Evolutionary conservation across 108 stramenopile genomes (phyloP), one percentile per base, ranked within the genome.

Genomic region (Epipyxis sp.): DNA sequence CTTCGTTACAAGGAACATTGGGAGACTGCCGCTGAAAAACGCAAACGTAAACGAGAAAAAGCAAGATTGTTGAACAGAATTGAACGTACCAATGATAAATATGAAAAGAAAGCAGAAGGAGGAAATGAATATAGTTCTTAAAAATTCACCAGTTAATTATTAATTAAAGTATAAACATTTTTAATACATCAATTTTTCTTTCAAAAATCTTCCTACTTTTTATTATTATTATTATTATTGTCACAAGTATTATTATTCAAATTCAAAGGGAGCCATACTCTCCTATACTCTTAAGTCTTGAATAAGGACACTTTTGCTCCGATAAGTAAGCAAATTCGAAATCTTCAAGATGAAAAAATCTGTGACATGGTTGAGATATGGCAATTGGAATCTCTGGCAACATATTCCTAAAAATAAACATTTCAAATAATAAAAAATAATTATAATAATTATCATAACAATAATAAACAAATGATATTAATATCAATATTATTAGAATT

Each of bases 271-370:
- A 65, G 10, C 61, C 61, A 65, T 65, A 65, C 34, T 65, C 61
- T 29, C 61, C 61, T 32, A 65, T 25, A 37, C 6, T 37, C 61
- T 65, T 65, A 16, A 65, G 34, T 3, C 61, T 16, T 37, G 61
- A 65, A 65, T 65, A 82, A 0, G 89, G 89, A 69, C 89, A 89
- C 29, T 32, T 40, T 0, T 82, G 79, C 46, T 88, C 80, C 37
- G 44, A 59, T 30, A 91, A 78, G 34, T 81, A 85, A 0, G 83
- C 84, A 34, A 86, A 86, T 85, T 91, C 90, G 59, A 90, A 90
- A 78, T 91, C 89, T 57, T 88, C 86, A 71, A 87, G 88, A 69
- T 89, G 87, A 78, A 89, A 90, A 46, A 91, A 89, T 29, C 80
- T 45, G 29, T 85, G 85, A 78, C 90, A 90, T 30, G 84, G 68